Conservation (phyloP, 257 asterid species). For the Forsythia suspensa region DNA sequence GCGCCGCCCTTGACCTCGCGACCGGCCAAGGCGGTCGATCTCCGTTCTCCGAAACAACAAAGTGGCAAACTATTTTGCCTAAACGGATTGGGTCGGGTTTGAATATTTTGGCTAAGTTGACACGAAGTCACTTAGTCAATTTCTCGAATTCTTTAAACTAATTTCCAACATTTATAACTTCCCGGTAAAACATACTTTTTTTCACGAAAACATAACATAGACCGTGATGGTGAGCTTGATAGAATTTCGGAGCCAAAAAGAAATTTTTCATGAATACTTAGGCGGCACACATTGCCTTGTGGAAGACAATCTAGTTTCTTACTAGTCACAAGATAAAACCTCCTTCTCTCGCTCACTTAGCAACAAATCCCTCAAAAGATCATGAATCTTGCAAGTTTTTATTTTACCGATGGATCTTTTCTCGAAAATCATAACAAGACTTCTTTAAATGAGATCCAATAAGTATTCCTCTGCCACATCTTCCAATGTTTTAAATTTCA, state of each 20-base stretch:
- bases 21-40: no score
- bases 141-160: no score
- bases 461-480: background rate
- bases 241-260: no score
- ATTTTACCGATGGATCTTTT: background rate
- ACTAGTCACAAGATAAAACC: background rate
- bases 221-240: background rate
- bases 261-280: no score
- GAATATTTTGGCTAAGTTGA: no score
- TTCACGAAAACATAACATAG: background rate
- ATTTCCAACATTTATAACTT: background rate
- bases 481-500: background rate
- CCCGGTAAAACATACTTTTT: rapidly evolving
- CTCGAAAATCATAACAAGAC: background rate
- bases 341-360: background rate
- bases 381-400: conserved; percentile 4
- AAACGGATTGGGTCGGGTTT: no score
- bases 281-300: background rate
- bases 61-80: no score
- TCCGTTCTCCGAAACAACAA: no score
- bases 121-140: no score
- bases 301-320: background rate
- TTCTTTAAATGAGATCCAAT: background rate
- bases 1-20: no score
- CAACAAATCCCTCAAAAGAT: conserved; percentile 3